Conservation (phyloP, 2,329 filamentous ascomycete species). For the Ambrosiella cleistominuta region DNA sequence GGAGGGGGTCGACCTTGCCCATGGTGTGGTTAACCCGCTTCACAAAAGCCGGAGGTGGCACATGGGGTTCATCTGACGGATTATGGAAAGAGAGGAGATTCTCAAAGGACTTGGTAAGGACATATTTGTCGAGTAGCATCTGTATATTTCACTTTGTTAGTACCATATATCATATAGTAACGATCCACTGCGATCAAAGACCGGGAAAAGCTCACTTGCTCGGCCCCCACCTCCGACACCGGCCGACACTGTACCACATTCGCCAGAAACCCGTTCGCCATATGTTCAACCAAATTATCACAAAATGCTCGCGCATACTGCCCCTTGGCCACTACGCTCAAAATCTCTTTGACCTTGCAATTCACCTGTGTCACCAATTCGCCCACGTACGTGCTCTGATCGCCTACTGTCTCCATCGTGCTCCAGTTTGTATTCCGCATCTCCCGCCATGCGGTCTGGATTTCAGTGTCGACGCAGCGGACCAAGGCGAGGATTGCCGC, state of each 20-base stretch:
- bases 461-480: conserved; percentile 61
- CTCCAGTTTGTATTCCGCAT: conserved; percentile 96
- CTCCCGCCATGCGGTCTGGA: conserved; percentile 81
- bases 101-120: conserved; percentile 62
- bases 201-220: conserved; percentile 42
- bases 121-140: conserved; percentile 94
- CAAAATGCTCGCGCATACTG: conserved; percentile 91
- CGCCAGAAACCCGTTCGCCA: conserved; percentile 61
- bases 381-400: conserved; percentile 81
- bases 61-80: conserved; percentile 19
- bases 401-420: conserved; percentile 79
- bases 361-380: conserved; percentile 63
- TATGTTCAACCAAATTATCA: conserved; percentile 81
- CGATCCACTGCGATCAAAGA: not conserved
- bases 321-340: conserved; percentile 66
- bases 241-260: conserved; percentile 81
- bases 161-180: not conserved
- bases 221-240: conserved; percentile 82
- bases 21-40: conserved; percentile 76
- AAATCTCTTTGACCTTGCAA: conserved; percentile 52
- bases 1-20: conserved; percentile 72
- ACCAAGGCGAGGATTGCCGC: conserved; percentile 73
- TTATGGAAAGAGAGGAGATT: conserved; percentile 48
- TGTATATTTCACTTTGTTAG: conserved; percentile 23
- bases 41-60: conserved; percentile 45